Percentiles rank a stretch among this genome's conserved stretches.
Evolutionary conservation across 2,329 filamentous ascomycete genomes (phyloP).

Genomic region (Pseudogymnoascus sp.): DNA sequence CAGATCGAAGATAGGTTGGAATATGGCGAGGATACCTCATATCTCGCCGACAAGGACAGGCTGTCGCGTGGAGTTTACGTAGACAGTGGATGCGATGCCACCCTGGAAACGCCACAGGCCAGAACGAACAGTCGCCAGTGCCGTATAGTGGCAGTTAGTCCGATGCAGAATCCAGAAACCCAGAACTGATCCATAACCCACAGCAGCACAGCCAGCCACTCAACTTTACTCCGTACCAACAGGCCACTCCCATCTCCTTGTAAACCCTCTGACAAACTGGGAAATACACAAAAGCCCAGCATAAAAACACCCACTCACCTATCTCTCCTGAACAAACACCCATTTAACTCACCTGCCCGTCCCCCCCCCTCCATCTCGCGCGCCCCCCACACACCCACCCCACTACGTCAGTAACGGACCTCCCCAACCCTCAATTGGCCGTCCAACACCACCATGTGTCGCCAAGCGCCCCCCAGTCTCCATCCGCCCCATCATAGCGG

Average conservation of each 20-base stretch:
- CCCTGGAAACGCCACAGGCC: background rate
- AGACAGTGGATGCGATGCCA: background rate
- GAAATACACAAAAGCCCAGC: background rate
- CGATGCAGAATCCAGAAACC: background rate
- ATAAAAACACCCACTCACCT: background rate
- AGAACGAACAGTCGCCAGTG: background rate
- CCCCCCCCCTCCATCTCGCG: background rate
- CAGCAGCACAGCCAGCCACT: background rate
- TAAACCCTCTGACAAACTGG: background rate
- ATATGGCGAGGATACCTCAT: background rate
- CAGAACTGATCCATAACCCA: background rate
- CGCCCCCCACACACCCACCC: background rate
- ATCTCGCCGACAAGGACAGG: background rate
- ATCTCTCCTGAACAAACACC: background rate
- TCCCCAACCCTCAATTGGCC: background rate
- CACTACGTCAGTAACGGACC: background rate
- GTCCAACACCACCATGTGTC: background rate
- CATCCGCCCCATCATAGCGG: constrained; percentile 3
- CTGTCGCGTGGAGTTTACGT: background rate
- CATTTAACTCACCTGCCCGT: background rate
- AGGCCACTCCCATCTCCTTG: background rate
- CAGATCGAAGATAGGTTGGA: background rate
- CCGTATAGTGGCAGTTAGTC: background rate
- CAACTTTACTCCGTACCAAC: background rate
- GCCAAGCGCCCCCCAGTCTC: background rate